These are phyloP conservation scores for Hamamelis virginiana DNA, from an alignment of 164 flowering plant genomes.

Conservation along the genomic window DNA sequence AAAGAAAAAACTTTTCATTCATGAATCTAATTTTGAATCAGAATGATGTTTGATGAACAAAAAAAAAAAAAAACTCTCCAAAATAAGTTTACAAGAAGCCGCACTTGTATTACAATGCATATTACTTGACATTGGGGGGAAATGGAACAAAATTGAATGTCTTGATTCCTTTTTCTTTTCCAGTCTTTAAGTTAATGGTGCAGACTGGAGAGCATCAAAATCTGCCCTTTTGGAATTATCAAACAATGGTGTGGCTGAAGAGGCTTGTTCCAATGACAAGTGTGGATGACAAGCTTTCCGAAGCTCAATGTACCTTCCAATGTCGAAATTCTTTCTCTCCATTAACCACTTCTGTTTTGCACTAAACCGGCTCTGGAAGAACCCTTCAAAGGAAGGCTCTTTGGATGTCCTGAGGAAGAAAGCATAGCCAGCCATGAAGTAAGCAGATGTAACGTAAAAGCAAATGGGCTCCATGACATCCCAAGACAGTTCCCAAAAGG, in stretches of 20 bases:
- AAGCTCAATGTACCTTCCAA: conserved; percentile 47
- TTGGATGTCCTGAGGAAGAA: conserved; percentile 68
- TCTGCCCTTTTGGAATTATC: background rate
- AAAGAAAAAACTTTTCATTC: too few relatives aligned
- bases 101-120: background rate
- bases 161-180: background rate
- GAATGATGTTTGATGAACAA: too few relatives aligned
- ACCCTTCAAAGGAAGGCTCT: conserved; percentile 78
- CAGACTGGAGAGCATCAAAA: background rate
- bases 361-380: conserved; percentile 55
- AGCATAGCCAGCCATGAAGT: conserved; percentile 62
- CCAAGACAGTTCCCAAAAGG: conserved; percentile 85
- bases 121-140: background rate
- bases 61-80: background rate
- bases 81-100: background rate
- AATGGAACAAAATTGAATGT: background rate
- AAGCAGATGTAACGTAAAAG: conserved; percentile 63
- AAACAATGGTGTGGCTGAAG: background rate
- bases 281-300: conserved; percentile 21
- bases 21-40: too few relatives aligned
- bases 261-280: background rate
- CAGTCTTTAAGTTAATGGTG: background rate
- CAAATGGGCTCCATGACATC: conserved; percentile 88
- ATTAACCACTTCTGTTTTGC: conserved; percentile 55
- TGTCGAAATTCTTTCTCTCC: conserved; percentile 40